Conservation (phyloP, 108 stramenopile species). For the Mayamaea pseudoterrestris region DNA sequence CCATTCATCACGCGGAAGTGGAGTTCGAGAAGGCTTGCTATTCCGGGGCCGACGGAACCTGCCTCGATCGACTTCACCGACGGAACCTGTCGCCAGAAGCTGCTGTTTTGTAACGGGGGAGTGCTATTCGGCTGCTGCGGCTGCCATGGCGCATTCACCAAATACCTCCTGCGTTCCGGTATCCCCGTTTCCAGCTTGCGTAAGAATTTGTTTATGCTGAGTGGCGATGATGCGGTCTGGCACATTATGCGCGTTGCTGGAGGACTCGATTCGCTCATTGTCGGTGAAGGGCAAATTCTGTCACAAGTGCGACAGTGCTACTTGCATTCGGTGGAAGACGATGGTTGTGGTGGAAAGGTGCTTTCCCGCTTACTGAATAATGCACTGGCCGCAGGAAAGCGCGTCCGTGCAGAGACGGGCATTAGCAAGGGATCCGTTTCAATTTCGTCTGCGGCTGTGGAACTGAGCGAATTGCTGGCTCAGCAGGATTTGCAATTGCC, state of each 20-base stretch:
- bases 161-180: conserved; percentile 74
- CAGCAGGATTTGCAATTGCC: conserved; percentile 75
- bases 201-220: conserved; percentile 88
- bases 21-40: conserved; percentile 95
- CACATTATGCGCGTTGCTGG: conserved; percentile 95
- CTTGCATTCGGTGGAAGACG: conserved; percentile 89
- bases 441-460: conserved; percentile 93
- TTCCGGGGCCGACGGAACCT: conserved; percentile 88
- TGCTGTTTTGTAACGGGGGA: too few relatives aligned
- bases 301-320: conserved; percentile 95
- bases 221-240: conserved; percentile 93
- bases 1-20: conserved; percentile 94
- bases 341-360: conserved; percentile 94
- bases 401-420: conserved; percentile 93
- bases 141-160: conserved; percentile 81
- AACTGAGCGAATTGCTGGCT: conserved; percentile 78
- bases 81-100: too few relatives aligned
- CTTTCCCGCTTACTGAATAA: conserved; percentile 85
- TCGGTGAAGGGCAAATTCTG: conserved; percentile 98
- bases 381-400: conserved; percentile 94
- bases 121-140: conserved; percentile 89
- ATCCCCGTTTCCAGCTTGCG: conserved; percentile 77
- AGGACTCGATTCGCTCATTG: conserved; percentile 95
- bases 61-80: too few relatives aligned
- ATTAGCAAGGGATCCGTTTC: conserved; percentile 90